Evolutionary conservation across 2,329 filamentous ascomycete species (phyloP), one percentile per base, ranked within the genome.

Genomic region (Colletotrichum karsti): DNA sequence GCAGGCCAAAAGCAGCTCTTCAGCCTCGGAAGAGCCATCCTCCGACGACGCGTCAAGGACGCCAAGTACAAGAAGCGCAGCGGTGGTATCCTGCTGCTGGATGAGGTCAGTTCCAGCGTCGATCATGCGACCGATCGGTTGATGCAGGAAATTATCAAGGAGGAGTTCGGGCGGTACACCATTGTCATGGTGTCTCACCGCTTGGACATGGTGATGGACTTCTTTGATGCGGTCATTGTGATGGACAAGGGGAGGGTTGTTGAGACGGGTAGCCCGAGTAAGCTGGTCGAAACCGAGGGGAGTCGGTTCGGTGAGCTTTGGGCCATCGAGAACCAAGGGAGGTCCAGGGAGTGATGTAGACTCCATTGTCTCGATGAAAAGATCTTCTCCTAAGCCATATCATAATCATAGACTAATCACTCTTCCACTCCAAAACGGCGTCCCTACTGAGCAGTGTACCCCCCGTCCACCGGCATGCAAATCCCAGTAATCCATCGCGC

Each of bases 1-100:
- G 84, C 85, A 62, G 89, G 89, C 1, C 88, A 90, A 73, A 82
- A 82, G 54, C 88, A 91, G 73, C 80, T 91, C 1, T 88, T 91
- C 73, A 88, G 85, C 71, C 79, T 91, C 8, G 88, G 86, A 2
- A 77, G 88, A 5, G 88, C 86, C 0, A 78, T 90, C 33, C 75
- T 90, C 15, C 76, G 83, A 2, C 68, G 73, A 1, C 53, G 72
- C 18, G 78, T 82, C 2, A 83, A 85, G 69, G 63, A 58, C 6
- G 56, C 56, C 8, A 41, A 26, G 41, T 67, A 15, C 28, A 64
- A 69, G 41, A 35, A 28, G 30, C 57, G 67, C 30, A 50, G 63
- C 8, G 74, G 73, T n/a, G 76, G 75, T 0, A 63, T 83, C 0
- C 54, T 84, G 12, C 51, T 84, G 3, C 74, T 84, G 3, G 82